These are phyloP conservation scores for Cladosporium colombiae DNA, from an alignment of 2,329 filamentous ascomycete genomes.

Conservation along the genomic window DNA sequence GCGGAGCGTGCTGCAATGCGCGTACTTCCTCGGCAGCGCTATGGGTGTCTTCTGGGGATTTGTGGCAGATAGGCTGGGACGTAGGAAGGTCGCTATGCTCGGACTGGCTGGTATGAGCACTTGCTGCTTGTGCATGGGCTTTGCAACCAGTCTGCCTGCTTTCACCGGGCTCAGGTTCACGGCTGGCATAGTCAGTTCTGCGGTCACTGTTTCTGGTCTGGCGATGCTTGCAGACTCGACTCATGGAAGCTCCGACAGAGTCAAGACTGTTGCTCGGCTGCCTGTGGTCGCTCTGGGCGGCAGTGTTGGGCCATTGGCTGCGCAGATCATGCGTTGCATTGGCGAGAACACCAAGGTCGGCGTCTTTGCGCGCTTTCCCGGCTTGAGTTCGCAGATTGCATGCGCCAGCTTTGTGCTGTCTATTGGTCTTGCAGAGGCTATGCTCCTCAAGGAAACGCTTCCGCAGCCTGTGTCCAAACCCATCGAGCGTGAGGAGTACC, in stretches of 20 bases:
- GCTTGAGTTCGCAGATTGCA: slow-evolving; percentile 46
- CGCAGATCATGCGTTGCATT: slow-evolving; percentile 46
- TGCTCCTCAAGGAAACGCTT: slow-evolving; percentile 43
- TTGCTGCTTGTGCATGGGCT: slow-evolving; percentile 51
- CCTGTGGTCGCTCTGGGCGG: slow-evolving; percentile 49
- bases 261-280: slow-evolving; percentile 45
- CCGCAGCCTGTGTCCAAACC: slow-evolving; percentile 22
- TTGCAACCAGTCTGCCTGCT: slow-evolving; percentile 45
- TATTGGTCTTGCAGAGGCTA: slow-evolving; percentile 43
- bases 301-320: slow-evolving; percentile 48
- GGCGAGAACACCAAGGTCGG: slow-evolving; percentile 40
- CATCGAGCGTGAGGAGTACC: slow-evolving; percentile 26
- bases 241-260: slow-evolving; percentile 32
- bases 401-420: slow-evolving; percentile 45
- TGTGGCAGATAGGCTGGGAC: slow-evolving; percentile 46
- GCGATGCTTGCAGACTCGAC: slow-evolving; percentile 49
- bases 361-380: slow-evolving; percentile 47
- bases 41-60: slow-evolving; percentile 49
- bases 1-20: slow-evolving; percentile 50
- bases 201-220: slow-evolving; percentile 46
- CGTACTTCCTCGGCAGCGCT: slow-evolving; percentile 50
- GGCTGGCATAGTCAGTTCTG: slow-evolving; percentile 47
- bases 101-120: slow-evolving; percentile 47
- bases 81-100: slow-evolving; percentile 46
- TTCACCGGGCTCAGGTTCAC: slow-evolving; percentile 48